Percentiles rank a stretch among this genome's conserved stretches.
Conservation (phyloP, 2,329 filamentous ascomycete species). For the Trichoderma afroharzianum region DNA sequence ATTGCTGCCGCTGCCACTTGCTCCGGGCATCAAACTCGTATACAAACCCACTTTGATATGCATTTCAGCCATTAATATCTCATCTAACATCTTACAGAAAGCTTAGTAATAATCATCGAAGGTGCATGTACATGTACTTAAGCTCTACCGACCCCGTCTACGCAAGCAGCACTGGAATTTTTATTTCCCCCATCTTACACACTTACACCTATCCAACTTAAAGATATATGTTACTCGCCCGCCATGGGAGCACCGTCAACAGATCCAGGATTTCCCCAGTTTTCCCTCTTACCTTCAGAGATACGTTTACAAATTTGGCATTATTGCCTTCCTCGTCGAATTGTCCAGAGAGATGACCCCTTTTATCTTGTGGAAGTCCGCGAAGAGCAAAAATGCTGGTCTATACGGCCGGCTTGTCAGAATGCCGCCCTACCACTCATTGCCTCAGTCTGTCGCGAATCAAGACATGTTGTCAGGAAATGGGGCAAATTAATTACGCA, state of each 20-base stretch:
- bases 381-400: background rate
- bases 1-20: too few relatives aligned
- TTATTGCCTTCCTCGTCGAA: background rate
- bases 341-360: background rate
- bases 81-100: background rate
- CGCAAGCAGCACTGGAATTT: background rate
- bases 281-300: background rate
- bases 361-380: background rate
- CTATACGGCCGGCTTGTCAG: background rate
- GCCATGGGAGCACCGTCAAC: background rate
- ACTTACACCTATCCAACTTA: background rate
- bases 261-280: background rate
- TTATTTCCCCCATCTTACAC: background rate
- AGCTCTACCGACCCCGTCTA: background rate
- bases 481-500: background rate
- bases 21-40: too few relatives aligned
- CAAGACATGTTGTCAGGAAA: background rate
- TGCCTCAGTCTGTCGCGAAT: background rate
- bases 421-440: background rate
- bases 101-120: background rate
- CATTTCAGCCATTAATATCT: background rate
- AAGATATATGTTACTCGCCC: background rate
- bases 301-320: background rate
- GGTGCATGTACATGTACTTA: background rate
- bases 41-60: background rate